phyloP scores from a whole-genome alignment of 2,329 filamentous ascomycete genomes.

The Apiospora sp. region DNA sequence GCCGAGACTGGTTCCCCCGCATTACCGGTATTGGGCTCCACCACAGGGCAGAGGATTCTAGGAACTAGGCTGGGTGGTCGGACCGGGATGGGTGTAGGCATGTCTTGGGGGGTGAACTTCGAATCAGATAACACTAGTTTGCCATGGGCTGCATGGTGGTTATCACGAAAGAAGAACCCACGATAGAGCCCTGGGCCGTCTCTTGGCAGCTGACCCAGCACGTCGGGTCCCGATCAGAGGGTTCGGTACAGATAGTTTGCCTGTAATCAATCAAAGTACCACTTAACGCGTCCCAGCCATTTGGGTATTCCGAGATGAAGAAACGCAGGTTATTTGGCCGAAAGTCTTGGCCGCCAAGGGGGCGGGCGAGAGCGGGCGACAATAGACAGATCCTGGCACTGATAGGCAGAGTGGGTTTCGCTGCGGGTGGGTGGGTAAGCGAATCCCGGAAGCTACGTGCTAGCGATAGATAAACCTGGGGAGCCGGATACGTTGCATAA shows the following conservation, averaged over 20 bases:
- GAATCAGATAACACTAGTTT: background rate
- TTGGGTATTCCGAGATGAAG: background rate
- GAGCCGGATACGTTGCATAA: background rate
- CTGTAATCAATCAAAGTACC: background rate
- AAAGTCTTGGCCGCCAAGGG: background rate
- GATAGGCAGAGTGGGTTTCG: constrained; percentile 19
- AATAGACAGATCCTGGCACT: background rate
- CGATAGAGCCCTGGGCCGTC: background rate
- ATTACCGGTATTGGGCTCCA: background rate
- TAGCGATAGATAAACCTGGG: constrained; percentile 3
- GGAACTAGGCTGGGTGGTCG: background rate
- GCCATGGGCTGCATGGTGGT: background rate
- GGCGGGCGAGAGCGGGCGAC: background rate
- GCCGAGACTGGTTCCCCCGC: background rate
- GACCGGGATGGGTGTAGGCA: background rate
- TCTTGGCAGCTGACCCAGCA: background rate
- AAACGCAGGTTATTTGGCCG: background rate
- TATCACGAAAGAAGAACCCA: background rate
- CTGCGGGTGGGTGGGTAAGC: constrained; percentile 1
- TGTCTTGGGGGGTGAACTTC: background rate
- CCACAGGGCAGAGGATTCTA: background rate
- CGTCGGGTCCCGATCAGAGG: background rate
- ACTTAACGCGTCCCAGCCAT: background rate
- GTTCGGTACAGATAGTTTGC: background rate
- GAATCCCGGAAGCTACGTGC: no score